Evolutionary conservation across 106 monocot genomes (phyloP), one percentile per base, ranked within the genome.

Genomic region (Narthecium ossifragum): DNA sequence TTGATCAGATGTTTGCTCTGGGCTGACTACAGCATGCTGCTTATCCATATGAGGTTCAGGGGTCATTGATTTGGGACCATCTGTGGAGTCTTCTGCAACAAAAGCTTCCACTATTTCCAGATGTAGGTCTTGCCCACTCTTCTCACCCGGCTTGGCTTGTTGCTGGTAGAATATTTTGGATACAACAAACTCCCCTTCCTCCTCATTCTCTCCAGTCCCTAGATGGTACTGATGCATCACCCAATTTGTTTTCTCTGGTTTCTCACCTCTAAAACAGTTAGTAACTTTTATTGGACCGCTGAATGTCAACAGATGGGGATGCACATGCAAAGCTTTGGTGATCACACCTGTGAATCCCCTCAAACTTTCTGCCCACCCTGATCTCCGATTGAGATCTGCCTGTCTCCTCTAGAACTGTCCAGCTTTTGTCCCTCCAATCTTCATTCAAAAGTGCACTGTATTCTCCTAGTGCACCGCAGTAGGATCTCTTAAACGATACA

Each of bases 211-310:
- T 11, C 70, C 87, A 26, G 60, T 71, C 14, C 98, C 98, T 12
- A 98, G 68, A 51, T 98, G 98, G 68, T 91, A 88, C 43, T 98
- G 98, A 53, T 98, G 98, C 87, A 98, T 98, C 39, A 98, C 90
- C 98, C 98, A 98, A 62, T 88, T 84, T 6, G 91, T 98, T 36
- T 91, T 98, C 65, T 84, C 87, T 56, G 84, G 58, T 65, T 84
- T 98, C 24, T 55, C 84, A 52, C 87, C 79, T 50, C 79, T 91
- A n/a, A n/a, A n/a, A n/a, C n/a, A n/a, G n/a, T n/a, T n/a, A n/a
- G n/a, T n/a, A n/a, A n/a, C n/a, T n/a, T n/a, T n/a, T n/a, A n/a
- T n/a, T n/a, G n/a, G n/a, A n/a, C n/a, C n/a, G n/a, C n/a, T n/a
- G n/a, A n/a, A n/a, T n/a, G n/a, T n/a, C n/a, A n/a, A n/a, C n/a